These are phyloP conservation scores for Ascochyta clinopodiicola DNA, from an alignment of 2,329 filamentous ascomycete species.

Conservation along the genomic window DNA sequence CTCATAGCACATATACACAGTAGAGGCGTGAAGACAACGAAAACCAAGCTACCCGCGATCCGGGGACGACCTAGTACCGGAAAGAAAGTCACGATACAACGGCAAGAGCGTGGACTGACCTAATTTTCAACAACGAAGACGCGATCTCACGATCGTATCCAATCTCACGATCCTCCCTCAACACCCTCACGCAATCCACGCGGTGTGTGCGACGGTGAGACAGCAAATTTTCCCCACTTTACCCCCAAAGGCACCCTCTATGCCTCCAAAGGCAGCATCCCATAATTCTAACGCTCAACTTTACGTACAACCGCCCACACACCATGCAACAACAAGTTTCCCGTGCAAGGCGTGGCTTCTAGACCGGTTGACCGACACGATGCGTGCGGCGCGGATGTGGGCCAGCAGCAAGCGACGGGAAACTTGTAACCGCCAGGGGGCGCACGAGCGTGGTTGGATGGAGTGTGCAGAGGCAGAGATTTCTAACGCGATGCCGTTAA, in stretches of 20 bases:
- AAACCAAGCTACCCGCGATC: conserved; percentile 9
- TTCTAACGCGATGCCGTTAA: conserved; percentile 22
- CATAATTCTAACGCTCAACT: conserved; percentile 3
- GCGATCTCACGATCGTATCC: conserved; percentile 7
- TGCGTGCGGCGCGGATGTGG: neutral
- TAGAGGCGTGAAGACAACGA: neutral
- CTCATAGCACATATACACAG: neutral
- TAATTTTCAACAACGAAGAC: conserved; percentile 7
- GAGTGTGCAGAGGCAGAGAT: conserved; percentile 3
- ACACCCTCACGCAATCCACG: conserved; percentile 13
- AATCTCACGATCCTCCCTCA: conserved; percentile 7
- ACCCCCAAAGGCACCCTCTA: conserved; percentile 17
- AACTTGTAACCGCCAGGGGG: conserved; percentile 10
- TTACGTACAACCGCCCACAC: conserved; percentile 18
- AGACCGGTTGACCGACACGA: neutral
- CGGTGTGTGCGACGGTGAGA: conserved; percentile 7
- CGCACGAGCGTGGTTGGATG: conserved; percentile 3
- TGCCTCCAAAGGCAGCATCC: conserved; percentile 17
- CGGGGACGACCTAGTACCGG: conserved; percentile 10
- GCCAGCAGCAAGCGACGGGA: conserved; percentile 13
- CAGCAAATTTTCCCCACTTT: conserved; percentile 17
- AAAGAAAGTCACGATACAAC: conserved; percentile 12
- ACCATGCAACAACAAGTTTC: conserved; percentile 13
- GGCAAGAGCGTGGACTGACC: neutral
- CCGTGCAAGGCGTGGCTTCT: neutral